Evolutionary conservation across 2,329 filamentous ascomycete genomes (phyloP), one percentile per base, ranked within the genome.

Genomic region (Aureobasidium uvarum): DNA sequence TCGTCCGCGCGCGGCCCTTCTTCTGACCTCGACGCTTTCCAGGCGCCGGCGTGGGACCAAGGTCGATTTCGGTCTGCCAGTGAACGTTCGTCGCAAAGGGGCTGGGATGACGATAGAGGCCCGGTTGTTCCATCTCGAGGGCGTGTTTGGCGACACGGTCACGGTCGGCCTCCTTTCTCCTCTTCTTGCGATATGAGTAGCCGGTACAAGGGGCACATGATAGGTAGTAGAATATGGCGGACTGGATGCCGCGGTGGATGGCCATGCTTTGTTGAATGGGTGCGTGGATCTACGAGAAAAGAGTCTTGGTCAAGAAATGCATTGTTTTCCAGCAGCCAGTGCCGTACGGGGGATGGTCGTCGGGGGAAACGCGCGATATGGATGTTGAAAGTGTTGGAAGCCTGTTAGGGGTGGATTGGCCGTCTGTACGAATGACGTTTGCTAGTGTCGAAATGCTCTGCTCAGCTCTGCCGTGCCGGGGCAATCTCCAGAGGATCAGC

Each of bases 41-140:
- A 11, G 62, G 64, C 38, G 87, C 88, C 41, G 90, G 83, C 3
- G 85, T 86, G 2, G 93, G 93, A 0, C 93, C 93, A 78, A 93
- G 84, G 68, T 82, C 83, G 69, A 97, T 96, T 77, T 97, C 93
- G 73, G 95, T 90, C 38, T 84, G 81, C 93, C 93, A 97, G 77
- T 91, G 91, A 14, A 89, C 88, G 72, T 97, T 97, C 33, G 92
- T 96, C 72, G 88, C 89, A 71, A 92, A 95, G 92, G 90, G 51
- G 87, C 86, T 1, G 89, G 92, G 73, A 72, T 97, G 92, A 59
- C 86, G 83, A 76, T 96, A 95, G 13, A 86, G 77, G 46, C 85
- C 86, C 0, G 91, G 90, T 74, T 92, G 86, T 69, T 92, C 86
- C 64, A 83, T 84, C 70, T 89, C 85, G 66, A 87, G 77, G 66